Base-by-base conservation (phyloP, 169 alveolate genomes). In the Babesia gibsoni region DNA sequence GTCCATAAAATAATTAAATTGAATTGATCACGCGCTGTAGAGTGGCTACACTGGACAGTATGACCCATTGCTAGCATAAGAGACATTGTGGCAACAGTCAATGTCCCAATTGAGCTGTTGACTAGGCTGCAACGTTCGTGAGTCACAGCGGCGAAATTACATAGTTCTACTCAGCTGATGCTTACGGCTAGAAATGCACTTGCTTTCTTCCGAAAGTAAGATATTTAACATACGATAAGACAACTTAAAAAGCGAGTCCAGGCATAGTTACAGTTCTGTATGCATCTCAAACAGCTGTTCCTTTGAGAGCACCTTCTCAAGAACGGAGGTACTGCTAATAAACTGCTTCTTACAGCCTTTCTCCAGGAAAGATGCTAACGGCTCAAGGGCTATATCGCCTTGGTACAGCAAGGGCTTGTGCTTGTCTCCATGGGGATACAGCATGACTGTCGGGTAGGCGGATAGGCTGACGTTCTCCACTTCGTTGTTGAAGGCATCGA, bases 401-500 rank as follows among this genome's bases (percentile, higher is more conserved):
- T 9, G 33, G 57, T 48, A 77, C 42, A 20, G 45, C 25, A 77
- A n/a, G 9, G 86, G 86, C 2, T 68, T 49, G 9, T 41, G 23
- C 52, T 77, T 77, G n/a, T 53, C 67, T 14, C 86, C 86, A 43
- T 58, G 69, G 18, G 72, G 83, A 43, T 32, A 77, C 33, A 77
- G 48, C 37, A 35, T 36, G 20, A 77, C 57, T 5, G 82, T 67
- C 1, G 86, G 86, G 63, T 29, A 77, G 12, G n/a, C 25, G 22
- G 68, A 18, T 7, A 66, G 20, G 33, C 23, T 9, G 37, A 70
- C 59, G 54, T 67, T 29, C 30, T 77, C 86, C 37, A 77, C 86
- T 36, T 77, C 86, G 52, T 77, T 77, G 75, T 77, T 77, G 59
- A 48, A 66, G 10, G 82, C 86, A 54, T 77, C 86, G 33, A 77